These are phyloP conservation scores for Diaporthe ampelina DNA, from an alignment of 2,329 filamentous ascomycete species.

Conservation along the genomic window DNA sequence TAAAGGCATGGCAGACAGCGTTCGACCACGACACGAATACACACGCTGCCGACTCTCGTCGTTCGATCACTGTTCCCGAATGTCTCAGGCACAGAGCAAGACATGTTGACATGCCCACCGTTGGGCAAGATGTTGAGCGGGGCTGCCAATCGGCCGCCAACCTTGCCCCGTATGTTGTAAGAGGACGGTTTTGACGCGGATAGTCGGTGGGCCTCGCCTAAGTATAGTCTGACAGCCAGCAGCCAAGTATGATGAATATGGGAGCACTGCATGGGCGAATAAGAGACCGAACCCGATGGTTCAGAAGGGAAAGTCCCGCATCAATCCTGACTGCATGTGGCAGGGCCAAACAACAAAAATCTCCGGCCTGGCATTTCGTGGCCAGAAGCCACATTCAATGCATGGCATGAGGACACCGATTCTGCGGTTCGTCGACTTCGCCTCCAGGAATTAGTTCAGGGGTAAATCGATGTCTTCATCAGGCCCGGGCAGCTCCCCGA, in stretches of 20 bases:
- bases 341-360: constrained; percentile 33
- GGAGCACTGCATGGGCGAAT: not conserved
- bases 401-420: not conserved
- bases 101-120: constrained; percentile 29
- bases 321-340: constrained; percentile 18
- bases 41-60: constrained; percentile 20
- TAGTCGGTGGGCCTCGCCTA: constrained; percentile 15
- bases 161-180: not conserved
- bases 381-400: not conserved
- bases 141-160: constrained; percentile 9
- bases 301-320: constrained; percentile 1
- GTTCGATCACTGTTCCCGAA: constrained; percentile 39
- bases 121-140: not conserved
- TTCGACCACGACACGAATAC: constrained; percentile 19
- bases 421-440: constrained; percentile 2
- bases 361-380: constrained; percentile 6
- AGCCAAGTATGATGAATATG: not conserved
- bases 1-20: not conserved
- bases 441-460: constrained; percentile 23
- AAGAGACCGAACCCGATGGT: not conserved
- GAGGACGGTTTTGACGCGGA: not conserved
- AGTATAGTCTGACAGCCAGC: not conserved
- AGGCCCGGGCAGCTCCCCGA: not conserved
- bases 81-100: constrained; percentile 39
- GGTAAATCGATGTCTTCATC: not conserved